Evolutionary conservation across 2,329 filamentous ascomycete species (phyloP).

Genomic region (Lachnellula suecica): DNA sequence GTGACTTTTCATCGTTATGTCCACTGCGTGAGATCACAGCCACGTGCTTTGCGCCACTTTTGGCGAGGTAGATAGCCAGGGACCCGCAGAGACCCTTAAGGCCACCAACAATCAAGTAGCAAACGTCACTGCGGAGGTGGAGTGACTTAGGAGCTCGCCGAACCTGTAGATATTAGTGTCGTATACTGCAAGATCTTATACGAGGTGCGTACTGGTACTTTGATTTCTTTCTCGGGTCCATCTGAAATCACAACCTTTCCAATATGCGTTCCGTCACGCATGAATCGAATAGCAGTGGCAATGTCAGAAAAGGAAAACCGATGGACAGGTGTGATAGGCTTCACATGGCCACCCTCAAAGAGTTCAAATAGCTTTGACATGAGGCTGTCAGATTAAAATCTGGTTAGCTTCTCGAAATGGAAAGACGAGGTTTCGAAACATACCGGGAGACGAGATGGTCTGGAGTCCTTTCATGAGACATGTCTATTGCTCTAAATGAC

Average conservation of each 20-base stretch:
- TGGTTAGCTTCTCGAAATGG: no score
- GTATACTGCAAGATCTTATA: no score
- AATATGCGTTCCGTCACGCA: slow-evolving; percentile 41
- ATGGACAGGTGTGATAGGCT: slow-evolving; percentile 17
- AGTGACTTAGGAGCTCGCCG: slow-evolving; percentile 18
- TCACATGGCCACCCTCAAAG: slow-evolving; percentile 9
- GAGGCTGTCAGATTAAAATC: no score
- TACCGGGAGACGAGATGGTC: neutral
- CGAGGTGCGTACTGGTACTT: no score
- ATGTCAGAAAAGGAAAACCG: slow-evolving; percentile 28
- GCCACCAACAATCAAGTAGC: slow-evolving; percentile 25
- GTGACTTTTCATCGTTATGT: slow-evolving; percentile 11
- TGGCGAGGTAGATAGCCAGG: slow-evolving; percentile 12
- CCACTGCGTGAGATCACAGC: slow-evolving; percentile 16
- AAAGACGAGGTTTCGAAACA: no score
- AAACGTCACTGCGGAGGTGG: slow-evolving; percentile 8
- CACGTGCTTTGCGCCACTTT: slow-evolving; percentile 17
- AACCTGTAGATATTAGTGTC: no score
- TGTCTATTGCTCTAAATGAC: slow-evolving; percentile 21
- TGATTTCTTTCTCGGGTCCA: slow-evolving; percentile 4
- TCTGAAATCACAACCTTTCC: slow-evolving; percentile 39
- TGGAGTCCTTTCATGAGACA: slow-evolving; percentile 13
- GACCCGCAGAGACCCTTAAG: slow-evolving; percentile 20
- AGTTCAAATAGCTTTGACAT: slow-evolving; percentile 9
- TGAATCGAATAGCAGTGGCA: slow-evolving; percentile 21